Percentiles rank a stretch among this genome's conserved stretches.
Evolutionary conservation across 306 rosid species (phyloP).

Genomic region (Elaeagnus macrophylla): DNA sequence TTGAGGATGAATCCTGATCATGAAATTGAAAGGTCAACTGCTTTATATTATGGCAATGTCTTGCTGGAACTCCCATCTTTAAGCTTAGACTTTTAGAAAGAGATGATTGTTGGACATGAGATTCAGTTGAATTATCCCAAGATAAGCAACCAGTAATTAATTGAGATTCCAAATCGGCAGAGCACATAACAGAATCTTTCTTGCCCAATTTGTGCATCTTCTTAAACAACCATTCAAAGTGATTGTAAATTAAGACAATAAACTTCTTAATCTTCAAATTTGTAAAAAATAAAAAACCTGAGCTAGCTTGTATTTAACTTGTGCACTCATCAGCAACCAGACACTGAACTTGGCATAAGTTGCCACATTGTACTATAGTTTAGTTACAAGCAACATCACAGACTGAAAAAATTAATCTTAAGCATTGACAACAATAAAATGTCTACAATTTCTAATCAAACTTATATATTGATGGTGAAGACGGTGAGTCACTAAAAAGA

Average conservation of each 20-base stretch:
- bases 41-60: conserved; percentile 29
- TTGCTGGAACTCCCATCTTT: conserved; percentile 40
- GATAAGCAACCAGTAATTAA: conserved; percentile 17
- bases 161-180: conserved; percentile 16
- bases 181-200: conserved; percentile 25
- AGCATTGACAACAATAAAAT: not conserved
- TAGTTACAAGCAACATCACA: conserved; percentile 10
- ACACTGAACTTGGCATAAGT: conserved; percentile 9
- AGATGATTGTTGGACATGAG: conserved; percentile 34
- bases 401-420: no score
- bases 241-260: conserved; percentile 11
- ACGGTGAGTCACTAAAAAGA: conserved; percentile 1
- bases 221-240: conserved; percentile 19
- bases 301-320: conserved; percentile 20
- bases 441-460: not conserved
- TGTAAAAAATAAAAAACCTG: conserved; percentile 12
- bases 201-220: conserved; percentile 24
- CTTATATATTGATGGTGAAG: not conserved
- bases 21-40: conserved; percentile 35
- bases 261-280: conserved; percentile 20
- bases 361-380: conserved; percentile 9
- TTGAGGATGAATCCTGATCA: conserved; percentile 56
- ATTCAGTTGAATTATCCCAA: conserved; percentile 27
- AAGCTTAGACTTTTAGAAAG: conserved; percentile 29
- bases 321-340: conserved; percentile 21